These are phyloP conservation scores for Hydrangea macrophylla DNA, from an alignment of 148 eudicot genomes.

Conservation along the genomic window DNA sequence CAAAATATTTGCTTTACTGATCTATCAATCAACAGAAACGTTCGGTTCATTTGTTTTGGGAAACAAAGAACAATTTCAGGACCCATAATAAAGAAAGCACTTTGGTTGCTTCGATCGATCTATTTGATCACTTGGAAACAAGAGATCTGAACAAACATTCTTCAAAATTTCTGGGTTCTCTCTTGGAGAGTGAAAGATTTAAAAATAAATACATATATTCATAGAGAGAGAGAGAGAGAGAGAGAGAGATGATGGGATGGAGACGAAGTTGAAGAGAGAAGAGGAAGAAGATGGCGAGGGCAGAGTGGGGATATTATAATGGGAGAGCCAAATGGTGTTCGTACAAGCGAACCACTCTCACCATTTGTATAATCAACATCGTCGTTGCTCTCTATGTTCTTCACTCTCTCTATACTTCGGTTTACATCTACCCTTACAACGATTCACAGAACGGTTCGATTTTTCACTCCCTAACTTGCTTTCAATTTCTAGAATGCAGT, in stretches of 20 bases:
- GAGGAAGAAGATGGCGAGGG: conserved; percentile 51
- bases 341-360: conserved; percentile 61
- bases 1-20: not conserved
- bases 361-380: conserved; percentile 76
- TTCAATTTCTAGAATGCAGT: not conserved
- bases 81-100: not conserved
- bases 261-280: conserved; percentile 27
- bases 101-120: not conserved
- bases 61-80: not conserved
- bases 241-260: conserved; percentile 47
- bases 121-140: conserved; percentile 6
- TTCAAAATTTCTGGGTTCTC: not conserved
- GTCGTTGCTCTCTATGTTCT: conserved; percentile 70
- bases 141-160: not conserved
- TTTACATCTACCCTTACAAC: conserved; percentile 47
- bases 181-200: not conserved
- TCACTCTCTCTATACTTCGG: conserved; percentile 58
- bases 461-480: not conserved
- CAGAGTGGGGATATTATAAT: conserved; percentile 41
- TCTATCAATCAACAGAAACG: not conserved
- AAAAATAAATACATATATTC: not conserved
- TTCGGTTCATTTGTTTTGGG: not conserved
- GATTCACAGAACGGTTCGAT: conserved; percentile 38
- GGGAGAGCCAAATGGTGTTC: conserved; percentile 64
- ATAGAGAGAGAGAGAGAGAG: conserved; percentile 12